Conservation (phyloP, 106 monocot genomes). For the Vanilla planifolia region DNA sequence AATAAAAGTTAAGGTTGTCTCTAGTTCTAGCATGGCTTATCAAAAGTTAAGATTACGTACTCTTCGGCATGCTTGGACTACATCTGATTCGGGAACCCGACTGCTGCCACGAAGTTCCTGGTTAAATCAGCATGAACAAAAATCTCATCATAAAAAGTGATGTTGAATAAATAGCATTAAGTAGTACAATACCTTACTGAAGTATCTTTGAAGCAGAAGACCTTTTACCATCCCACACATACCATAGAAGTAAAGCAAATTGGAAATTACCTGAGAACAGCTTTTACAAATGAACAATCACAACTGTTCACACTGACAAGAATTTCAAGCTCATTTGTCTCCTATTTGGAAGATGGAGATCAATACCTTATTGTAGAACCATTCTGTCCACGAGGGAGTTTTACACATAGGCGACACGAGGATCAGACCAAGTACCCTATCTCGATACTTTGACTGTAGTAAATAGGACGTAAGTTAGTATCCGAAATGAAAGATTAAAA, state of each 20-base stretch:
- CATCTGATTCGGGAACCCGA: slow-evolving; percentile 53
- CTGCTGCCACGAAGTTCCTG: slow-evolving; percentile 58
- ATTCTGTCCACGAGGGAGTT: slow-evolving; percentile 82
- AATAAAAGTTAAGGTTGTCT: not conserved
- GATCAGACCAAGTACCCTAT: slow-evolving; percentile 59
- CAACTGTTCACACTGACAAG: not conserved
- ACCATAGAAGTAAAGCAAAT: slow-evolving; percentile 78
- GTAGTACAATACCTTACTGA: slow-evolving; percentile 57
- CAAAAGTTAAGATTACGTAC: slow-evolving; percentile 28
- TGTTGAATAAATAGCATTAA: not conserved
- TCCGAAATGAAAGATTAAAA: not conserved
- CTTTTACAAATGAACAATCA: too few relatives aligned
- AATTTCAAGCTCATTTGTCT: too few relatives aligned
- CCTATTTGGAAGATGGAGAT: not conserved
- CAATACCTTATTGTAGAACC: slow-evolving; percentile 68
- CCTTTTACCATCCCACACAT: slow-evolving; percentile 72
- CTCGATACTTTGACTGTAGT: slow-evolving; percentile 46
- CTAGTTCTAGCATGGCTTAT: not conserved
- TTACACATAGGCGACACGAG: slow-evolving; percentile 73
- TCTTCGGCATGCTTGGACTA: slow-evolving; percentile 67
- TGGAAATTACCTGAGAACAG: slow-evolving; percentile 56
- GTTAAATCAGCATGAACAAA: not conserved
- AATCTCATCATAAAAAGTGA: not conserved
- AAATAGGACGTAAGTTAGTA: not conserved
- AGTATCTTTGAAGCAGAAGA: slow-evolving; percentile 64